Evolutionary conservation across 2,329 filamentous ascomycete genomes (phyloP).

Genomic region (Rhinocladiella mackenziei): DNA sequence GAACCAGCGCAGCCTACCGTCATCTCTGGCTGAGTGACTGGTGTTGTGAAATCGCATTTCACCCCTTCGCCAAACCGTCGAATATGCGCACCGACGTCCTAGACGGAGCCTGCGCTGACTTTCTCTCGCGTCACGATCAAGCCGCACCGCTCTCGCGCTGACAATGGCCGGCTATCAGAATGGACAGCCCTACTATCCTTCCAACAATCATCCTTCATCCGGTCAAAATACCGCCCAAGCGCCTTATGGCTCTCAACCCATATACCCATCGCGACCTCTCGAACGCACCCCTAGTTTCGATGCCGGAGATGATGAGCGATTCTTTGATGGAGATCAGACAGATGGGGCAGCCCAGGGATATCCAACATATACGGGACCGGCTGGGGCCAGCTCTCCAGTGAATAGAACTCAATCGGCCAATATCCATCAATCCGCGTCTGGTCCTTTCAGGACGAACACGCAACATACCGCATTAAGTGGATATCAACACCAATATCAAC

Average conservation of each 20-base stretch:
- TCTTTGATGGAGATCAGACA: constrained; percentile 39
- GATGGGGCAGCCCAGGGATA: constrained; percentile 12
- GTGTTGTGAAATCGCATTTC: constrained; percentile 1
- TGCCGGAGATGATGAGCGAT: constrained; percentile 65
- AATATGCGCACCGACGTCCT: constrained; percentile 22
- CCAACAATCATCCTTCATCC: constrained; percentile 32
- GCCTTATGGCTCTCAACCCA: constrained; percentile 35
- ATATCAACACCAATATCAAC: constrained; percentile 50
- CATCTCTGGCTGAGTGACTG: constrained; percentile 11
- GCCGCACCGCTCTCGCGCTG: constrained; percentile 13
- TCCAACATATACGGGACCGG: constrained; percentile 8
- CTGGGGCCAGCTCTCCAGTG: constrained; percentile 25
- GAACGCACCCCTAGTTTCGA: constrained; percentile 68
- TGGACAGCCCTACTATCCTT: constrained; percentile 47
- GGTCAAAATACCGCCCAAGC: constrained; percentile 41
- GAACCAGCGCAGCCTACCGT: constrained; percentile 14
- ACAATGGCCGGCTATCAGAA: constrained; percentile 56
- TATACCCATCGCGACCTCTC: constrained; percentile 36
- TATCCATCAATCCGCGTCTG: constrained; percentile 36
- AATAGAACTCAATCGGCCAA: constrained; percentile 35
- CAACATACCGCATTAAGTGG: constrained; percentile 41
- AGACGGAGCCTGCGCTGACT: constrained; percentile 19
- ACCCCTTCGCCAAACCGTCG: constrained; percentile 5
- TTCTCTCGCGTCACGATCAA: constrained; percentile 12
- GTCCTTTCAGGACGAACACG: constrained; percentile 41